A percentile compares a stretch with the other conserved stretches of the same genome.
phyloP scores from a whole-genome alignment of 1,284 basidiomycete species.

The Trametes sp. region DNA sequence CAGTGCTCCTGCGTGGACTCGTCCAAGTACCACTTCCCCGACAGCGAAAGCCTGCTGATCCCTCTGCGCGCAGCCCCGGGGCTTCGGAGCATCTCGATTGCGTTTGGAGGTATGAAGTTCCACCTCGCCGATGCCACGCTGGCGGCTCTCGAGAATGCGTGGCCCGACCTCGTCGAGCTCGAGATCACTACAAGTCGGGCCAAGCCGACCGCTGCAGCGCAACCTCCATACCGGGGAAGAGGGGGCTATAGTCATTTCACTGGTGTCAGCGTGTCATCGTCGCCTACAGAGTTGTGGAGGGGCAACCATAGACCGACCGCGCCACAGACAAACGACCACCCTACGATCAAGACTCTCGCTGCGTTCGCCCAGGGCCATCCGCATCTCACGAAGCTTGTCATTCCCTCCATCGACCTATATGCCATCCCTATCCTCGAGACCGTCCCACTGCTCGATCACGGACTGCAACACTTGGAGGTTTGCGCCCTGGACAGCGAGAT shows the following conservation, averaged over 20 bases:
- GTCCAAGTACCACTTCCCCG: background rate
- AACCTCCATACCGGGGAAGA: no score
- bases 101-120: background rate
- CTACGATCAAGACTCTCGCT: conserved; percentile 6
- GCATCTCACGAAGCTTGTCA: background rate
- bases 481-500: no score
- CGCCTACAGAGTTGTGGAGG: no score
- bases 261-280: background rate
- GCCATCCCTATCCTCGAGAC: background rate
- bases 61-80: background rate
- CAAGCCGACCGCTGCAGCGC: background rate
- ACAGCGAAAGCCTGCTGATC: background rate
- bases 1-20: background rate
- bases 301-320: no score
- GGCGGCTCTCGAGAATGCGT: background rate
- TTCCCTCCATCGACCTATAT: conserved; percentile 12
- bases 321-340: background rate
- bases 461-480: no score
- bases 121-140: background rate
- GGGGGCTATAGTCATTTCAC: background rate
- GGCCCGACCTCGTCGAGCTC: conserved; percentile 17
- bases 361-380: conserved; percentile 14
- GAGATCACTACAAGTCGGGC: background rate
- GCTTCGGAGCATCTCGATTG: background rate
- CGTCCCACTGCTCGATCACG: conserved; percentile 5